These are phyloP conservation scores for Chiua sp. DNA, from an alignment of 1,284 basidiomycete species.

Conservation along the genomic window DNA sequence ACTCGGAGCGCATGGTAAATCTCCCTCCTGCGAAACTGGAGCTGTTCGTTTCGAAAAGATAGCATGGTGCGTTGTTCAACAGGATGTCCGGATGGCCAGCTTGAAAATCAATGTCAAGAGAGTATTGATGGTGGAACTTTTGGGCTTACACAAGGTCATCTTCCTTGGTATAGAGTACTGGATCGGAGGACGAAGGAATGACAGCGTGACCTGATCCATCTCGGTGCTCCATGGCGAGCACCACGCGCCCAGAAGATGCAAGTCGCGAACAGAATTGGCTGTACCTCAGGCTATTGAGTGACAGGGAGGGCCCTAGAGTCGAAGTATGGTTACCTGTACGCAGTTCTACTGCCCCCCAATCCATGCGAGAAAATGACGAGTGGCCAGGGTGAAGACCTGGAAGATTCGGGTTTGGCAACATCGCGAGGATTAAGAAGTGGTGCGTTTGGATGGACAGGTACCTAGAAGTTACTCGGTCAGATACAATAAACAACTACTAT, in stretches of 20 bases:
- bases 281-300: slow-evolving; percentile 15
- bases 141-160: slow-evolving; percentile 54
- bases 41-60: slow-evolving; percentile 65
- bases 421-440: slow-evolving; percentile 51
- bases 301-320: neutral
- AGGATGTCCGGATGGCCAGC: slow-evolving; percentile 35
- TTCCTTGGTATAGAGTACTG: slow-evolving; percentile 51
- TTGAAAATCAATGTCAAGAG: slow-evolving; percentile 10
- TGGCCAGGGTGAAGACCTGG: slow-evolving; percentile 55
- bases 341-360: slow-evolving; percentile 73
- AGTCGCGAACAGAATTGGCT: slow-evolving; percentile 74
- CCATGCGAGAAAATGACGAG: slow-evolving; percentile 85
- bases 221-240: slow-evolving; percentile 78
- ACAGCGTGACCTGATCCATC: slow-evolving; percentile 71
- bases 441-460: slow-evolving; percentile 62
- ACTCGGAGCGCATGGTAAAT: slow-evolving; percentile 61
- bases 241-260: slow-evolving; percentile 77
- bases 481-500: neutral
- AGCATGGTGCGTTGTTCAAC: slow-evolving; percentile 35
- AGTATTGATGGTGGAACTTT: neutral
- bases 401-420: neutral
- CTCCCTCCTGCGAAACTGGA: slow-evolving; percentile 68
- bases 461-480: slow-evolving; percentile 37
- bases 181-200: slow-evolving; percentile 38
- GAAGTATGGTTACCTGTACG: slow-evolving; percentile 60